phyloP scores from a whole-genome alignment of 352 stramenopile species.

The Globisporangium viniferum region DNA sequence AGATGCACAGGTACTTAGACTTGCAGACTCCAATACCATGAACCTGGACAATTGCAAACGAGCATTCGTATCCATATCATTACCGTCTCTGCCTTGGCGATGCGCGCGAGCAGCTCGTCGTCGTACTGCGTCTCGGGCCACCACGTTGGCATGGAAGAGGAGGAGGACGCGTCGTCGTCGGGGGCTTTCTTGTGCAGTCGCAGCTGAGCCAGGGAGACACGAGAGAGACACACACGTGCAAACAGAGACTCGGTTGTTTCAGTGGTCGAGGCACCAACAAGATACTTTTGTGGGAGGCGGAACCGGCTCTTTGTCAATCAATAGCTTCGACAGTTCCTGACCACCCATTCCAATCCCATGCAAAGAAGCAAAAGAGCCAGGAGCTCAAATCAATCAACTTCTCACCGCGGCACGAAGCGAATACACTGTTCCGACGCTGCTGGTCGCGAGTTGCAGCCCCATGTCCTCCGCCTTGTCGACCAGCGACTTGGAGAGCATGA shows the following conservation, averaged over 20 bases:
- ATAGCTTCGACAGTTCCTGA: background rate
- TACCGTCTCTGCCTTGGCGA: slow-evolving; percentile 44
- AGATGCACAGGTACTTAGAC: background rate
- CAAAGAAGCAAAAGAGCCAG: background rate
- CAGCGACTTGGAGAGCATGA: slow-evolving; percentile 51
- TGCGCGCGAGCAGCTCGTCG: slow-evolving; percentile 25
- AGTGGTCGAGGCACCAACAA: background rate
- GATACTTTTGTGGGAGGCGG: slow-evolving; percentile 1
- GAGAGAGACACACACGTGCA: background rate
- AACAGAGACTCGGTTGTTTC: background rate
- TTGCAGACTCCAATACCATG: background rate
- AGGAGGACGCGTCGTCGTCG: background rate
- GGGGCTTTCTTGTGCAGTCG: slow-evolving; percentile 28
- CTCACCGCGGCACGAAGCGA: slow-evolving; percentile 32
- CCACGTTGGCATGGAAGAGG: slow-evolving; percentile 34
- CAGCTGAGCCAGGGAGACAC: slow-evolving; percentile 18
- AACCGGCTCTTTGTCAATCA: slow-evolving; percentile 1
- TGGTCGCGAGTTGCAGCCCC: slow-evolving; percentile 22
- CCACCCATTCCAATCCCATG: background rate
- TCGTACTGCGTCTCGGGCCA: slow-evolving; percentile 55
- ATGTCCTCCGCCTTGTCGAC: slow-evolving; percentile 41
- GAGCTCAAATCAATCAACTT: background rate
- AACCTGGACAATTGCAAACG: background rate
- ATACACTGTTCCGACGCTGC: slow-evolving; percentile 8
- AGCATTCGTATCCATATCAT: background rate